Percentiles rank a stretch among this genome's conserved stretches.
Evolutionary conservation across 140 eudicot genomes (phyloP).

Genomic region (Flaveria floridana): DNA sequence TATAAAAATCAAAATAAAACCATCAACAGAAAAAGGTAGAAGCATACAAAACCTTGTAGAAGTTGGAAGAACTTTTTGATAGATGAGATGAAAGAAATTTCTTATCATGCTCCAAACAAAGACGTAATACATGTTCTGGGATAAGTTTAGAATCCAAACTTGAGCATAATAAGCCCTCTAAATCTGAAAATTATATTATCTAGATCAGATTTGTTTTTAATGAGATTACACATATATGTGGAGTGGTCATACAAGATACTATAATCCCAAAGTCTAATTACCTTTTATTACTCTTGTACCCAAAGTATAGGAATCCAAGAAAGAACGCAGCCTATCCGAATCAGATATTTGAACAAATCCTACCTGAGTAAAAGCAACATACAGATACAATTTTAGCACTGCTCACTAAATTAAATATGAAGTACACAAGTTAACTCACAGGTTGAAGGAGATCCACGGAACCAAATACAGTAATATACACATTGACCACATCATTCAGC

Average conservation of each 20-base stretch:
- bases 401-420: neutral
- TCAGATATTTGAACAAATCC: conserved; percentile 58
- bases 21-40: neutral
- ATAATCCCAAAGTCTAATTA: conserved; percentile 15
- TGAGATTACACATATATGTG: neutral
- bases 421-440: conserved; percentile 39
- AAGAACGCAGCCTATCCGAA: conserved; percentile 53
- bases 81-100: conserved; percentile 30
- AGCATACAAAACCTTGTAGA: conserved; percentile 63
- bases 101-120: conserved; percentile 76
- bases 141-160: conserved; percentile 63
- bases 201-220: conserved; percentile 8
- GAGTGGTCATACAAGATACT: conserved; percentile 1
- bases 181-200: conserved; percentile 43
- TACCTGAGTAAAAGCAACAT: conserved; percentile 46
- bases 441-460: conserved; percentile 63
- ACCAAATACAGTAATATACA: conserved; percentile 66
- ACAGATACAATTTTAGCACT: conserved; percentile 8
- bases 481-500: conserved; percentile 53
- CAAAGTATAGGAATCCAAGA: conserved; percentile 59
- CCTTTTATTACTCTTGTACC: conserved; percentile 64
- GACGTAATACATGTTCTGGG: conserved; percentile 82
- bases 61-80: conserved; percentile 49
- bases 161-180: conserved; percentile 54
- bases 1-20: neutral